Base-by-base conservation (phyloP, 257 asterid genomes). In the Schizonepeta tenuifolia region DNA sequence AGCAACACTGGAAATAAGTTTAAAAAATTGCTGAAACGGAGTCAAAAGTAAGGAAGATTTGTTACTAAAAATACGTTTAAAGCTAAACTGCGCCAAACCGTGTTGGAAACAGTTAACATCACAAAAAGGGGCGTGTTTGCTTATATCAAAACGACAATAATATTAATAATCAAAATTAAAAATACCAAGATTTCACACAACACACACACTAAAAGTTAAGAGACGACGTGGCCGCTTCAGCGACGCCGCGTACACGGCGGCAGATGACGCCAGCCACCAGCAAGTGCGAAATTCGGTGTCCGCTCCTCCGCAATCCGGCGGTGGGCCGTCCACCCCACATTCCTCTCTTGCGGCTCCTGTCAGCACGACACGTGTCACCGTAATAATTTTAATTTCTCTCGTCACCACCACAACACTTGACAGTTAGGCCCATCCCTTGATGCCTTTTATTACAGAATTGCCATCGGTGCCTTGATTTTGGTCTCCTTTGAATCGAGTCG, bases 301-400 rank as follows among this genome's bases (percentile, higher is more conserved):
- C 7, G 67, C 73, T 65, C 73, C 73, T 70, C 81, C 55, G 65
- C 75, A 21, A 44, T 64, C 76, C 40, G 71, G 51, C 64, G 78
- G 72, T 44, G 69, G 50, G 43, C 49, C 43, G 24, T 43, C 55
- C 78, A 67, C 75, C 72, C 35, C 82, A 51, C 54, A 22, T 43
- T 53, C 75, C 4, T 46, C 24, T 33, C 9, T 9, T 38, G 43
- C 3, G 43, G 12, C 8, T 38, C 53, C 20, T 46, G 20, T 46
- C 53, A 46, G 53, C 53, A 14, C 53, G 53, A 46, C 53, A 46
- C 53, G 53, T 46, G 53, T 46, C 53, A 5, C 14, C 51, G 18
- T 44, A 44, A 4, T 13, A 11, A 7, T 3, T 44, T 36, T 13
- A 5, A 4, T 44, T 44, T 44, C 51, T 12, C 18, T 44, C 51